Evolutionary conservation across 2,329 filamentous ascomycete species (phyloP), one percentile per base, ranked within the genome.

Genomic region (Phialophora chinensis): DNA sequence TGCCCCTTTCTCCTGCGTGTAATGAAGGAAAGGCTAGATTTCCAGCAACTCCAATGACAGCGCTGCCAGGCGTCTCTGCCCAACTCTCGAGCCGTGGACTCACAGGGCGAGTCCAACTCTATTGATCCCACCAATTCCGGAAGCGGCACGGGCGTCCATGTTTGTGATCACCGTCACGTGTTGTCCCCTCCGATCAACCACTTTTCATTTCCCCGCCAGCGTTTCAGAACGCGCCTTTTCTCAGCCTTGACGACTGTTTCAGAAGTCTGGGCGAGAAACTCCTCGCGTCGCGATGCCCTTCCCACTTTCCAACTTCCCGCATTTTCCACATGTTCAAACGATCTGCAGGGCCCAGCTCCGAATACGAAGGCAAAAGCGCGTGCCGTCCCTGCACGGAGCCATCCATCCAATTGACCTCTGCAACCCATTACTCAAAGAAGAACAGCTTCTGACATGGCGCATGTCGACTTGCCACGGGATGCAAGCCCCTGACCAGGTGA

Each of bases 401-500:
- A 27, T 53, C 47, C 59, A 7, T 31, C 61, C 61, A 63, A 63
- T 58, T 52, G 54, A n/a, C 14, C 6, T 6, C 29, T 25, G n/a
- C 8, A 63, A n/a, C 61, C 61, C 54, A 58, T 56, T 63, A 58
- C 61, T 58, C n/a, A n/a, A 63, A 57, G 35, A n/a, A 49, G 61
- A 38, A 63, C n/a, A 42, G 44, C 33, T 31, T 42, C 29, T 29
- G 20, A 33, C 38, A 54, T 56, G 35, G 17, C 25, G 20, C 20
- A 23, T 35, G 25, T 31, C 57, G 4, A 53, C 33, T n/a, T 33
- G 52, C 50, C 29, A 17, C n/a, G 29, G 33, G n/a, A 52, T 42
- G 59, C 59, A 53, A 38, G 31, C 59, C 59, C 59, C 59, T 60
- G 57, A 60, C 59, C 23, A 53, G 49, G 44, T 49, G 8, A 29